A percentile compares a stretch with the other conserved stretches of the same genome.
These are phyloP conservation scores for Hypoxylon sp. DNA, from an alignment of 2,329 filamentous ascomycete genomes.

Conservation along the genomic window DNA sequence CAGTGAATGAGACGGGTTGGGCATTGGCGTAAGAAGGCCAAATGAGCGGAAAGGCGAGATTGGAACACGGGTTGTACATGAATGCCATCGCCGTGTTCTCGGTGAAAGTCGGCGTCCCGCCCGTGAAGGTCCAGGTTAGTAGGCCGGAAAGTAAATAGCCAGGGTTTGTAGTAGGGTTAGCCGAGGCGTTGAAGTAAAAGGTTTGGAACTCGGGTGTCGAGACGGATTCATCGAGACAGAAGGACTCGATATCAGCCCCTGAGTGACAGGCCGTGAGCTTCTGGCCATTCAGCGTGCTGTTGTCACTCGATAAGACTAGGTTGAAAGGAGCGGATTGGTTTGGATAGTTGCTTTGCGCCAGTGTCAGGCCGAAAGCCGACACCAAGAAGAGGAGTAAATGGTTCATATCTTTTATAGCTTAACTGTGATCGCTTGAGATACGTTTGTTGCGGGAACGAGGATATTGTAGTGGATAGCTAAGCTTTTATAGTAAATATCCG, in stretches of 20 bases:
- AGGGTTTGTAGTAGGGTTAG: slow-evolving; percentile 18
- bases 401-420: slow-evolving; percentile 19
- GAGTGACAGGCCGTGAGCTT: slow-evolving; percentile 42
- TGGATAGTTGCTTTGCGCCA: slow-evolving; percentile 34
- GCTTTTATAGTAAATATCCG: slow-evolving; percentile 21
- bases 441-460: not conserved
- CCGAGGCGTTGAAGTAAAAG: slow-evolving; percentile 42
- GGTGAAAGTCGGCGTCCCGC: slow-evolving; percentile 25
- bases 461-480: slow-evolving; percentile 1
- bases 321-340: slow-evolving; percentile 44
- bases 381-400: slow-evolving; percentile 23
- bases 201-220: slow-evolving; percentile 27
- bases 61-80: slow-evolving; percentile 40
- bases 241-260: slow-evolving; percentile 39
- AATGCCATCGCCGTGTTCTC: slow-evolving; percentile 39
- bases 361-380: slow-evolving; percentile 27
- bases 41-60: slow-evolving; percentile 44
- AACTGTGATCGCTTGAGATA: not conserved
- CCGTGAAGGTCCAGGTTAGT: slow-evolving; percentile 39
- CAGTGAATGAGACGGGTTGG: slow-evolving; percentile 36
- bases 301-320: slow-evolving; percentile 40
- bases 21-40: slow-evolving; percentile 22
- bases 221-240: slow-evolving; percentile 34
- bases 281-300: slow-evolving; percentile 38
- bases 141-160: slow-evolving; percentile 29